A percentile compares a stretch with the other conserved stretches of the same genome.
phyloP scores from a whole-genome alignment of 2,329 filamentous ascomycete species.

The Didymosphaeria variabile region DNA sequence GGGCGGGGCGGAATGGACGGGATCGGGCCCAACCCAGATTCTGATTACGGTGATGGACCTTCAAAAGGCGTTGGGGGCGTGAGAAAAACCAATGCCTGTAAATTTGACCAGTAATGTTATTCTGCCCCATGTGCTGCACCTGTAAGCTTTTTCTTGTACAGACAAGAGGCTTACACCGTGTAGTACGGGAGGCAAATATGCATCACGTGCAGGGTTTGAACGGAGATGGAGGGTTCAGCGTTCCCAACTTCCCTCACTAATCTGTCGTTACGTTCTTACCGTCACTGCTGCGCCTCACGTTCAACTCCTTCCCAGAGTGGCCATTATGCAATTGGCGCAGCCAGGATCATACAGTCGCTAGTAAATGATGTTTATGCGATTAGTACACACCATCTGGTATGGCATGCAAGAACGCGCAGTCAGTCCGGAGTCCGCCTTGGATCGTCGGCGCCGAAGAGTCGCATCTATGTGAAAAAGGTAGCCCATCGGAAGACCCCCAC shows the following conservation, averaged over 20 bases:
- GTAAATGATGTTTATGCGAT: neutral
- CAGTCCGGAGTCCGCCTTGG: neutral
- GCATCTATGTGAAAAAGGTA: neutral
- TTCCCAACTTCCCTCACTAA: neutral
- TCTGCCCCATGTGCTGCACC: neutral
- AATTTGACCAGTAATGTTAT: no score
- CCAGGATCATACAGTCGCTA: no score
- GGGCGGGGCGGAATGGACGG: slow-evolving; percentile 25
- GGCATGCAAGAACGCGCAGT: neutral
- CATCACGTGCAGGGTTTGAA: neutral
- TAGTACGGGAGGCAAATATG: neutral
- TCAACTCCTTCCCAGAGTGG: neutral
- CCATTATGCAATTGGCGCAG: neutral
- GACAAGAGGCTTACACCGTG: neutral
- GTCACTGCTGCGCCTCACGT: neutral
- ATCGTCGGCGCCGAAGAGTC: neutral
- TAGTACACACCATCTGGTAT: neutral
- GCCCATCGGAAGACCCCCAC: no score
- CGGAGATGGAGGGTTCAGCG: neutral
- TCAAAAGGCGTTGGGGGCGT: slow-evolving; percentile 23
- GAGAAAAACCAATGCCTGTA: neutral
- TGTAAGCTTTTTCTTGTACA: no score
- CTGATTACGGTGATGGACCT: slow-evolving; percentile 31
- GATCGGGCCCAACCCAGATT: slow-evolving; percentile 21
- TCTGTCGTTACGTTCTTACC: neutral